Base-by-base conservation (phyloP, 164 flowering plant species). In the Houttuynia cordata region DNA sequence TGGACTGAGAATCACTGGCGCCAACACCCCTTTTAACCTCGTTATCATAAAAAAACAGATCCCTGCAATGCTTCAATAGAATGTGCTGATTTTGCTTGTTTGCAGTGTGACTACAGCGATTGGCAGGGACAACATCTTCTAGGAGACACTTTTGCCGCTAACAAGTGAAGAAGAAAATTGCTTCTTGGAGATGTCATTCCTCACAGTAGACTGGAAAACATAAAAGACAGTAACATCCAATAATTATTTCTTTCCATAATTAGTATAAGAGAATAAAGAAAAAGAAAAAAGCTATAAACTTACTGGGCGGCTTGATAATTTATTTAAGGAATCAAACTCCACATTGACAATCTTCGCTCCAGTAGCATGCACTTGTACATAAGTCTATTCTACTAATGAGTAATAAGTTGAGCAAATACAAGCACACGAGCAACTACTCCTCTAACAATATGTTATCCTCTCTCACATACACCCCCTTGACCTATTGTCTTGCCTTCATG, bases 121-220 rank as follows among this genome's bases (percentile, higher is more conserved):
- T 92, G 50, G 98, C 96, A 73, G 98, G 91, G 68, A 75, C 66
- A 73, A 89, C 66, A 60, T 70, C 85, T 49, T 49, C 64, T 45
- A 79, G 51, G 51, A 59, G 73, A 70, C 57, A 60, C 71, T 64
- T 63, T 72, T 78, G 62, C 71, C 69, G 54, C 59, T 66, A 37
- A 72, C 77, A 37, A 60, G 62, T 42, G 50, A 39, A 55, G 78
- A 78, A 62, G 84, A 77, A 34, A 75, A 51, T 53, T 80, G 57
- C 58, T 67, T 60, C 8, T 22, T 47, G n/a, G 71, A 67, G 63
- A 41, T 25, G 65, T 74, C 67, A 66, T 70, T 59, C 63, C 62
- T 66, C 10, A 42, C 41, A 45, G 68, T 56, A 50, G 56, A 64
- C 95, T 84, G 79, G 42, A 69, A 10, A n/a, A 68, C 9, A 30